Conservation (phyloP, 805 yeast genomes). For the Candida ascalaphidarum region DNA sequence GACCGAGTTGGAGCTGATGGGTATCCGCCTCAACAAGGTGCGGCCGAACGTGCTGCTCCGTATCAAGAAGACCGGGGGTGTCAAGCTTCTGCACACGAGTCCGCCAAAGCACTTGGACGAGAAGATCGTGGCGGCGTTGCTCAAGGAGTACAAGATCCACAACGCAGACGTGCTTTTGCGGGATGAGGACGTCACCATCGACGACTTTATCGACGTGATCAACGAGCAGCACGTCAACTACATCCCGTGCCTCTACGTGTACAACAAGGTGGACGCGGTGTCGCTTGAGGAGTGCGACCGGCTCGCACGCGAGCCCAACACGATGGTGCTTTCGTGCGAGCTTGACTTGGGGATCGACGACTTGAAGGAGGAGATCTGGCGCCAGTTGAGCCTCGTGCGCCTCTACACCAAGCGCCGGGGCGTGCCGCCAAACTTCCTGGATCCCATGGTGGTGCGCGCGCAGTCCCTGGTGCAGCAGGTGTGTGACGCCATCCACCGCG, state of each 20-base stretch:
- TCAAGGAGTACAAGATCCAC: slow-evolving; percentile 83
- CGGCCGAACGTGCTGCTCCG: slow-evolving; percentile 73
- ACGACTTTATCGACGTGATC: slow-evolving; percentile 83
- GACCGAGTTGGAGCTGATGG: slow-evolving; percentile 84
- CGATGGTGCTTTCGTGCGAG: slow-evolving; percentile 91
- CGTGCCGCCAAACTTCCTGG: slow-evolving; percentile 66
- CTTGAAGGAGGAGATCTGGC: slow-evolving; percentile 90
- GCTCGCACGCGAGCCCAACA: slow-evolving; percentile 85
- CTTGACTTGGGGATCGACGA: slow-evolving; percentile 80
- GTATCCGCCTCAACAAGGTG: slow-evolving; percentile 76
- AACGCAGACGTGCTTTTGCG: slow-evolving; percentile 89
- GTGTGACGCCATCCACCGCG: slow-evolving; percentile 88
- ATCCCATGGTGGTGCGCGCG: slow-evolving; percentile 85
- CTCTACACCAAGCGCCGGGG: slow-evolving; percentile 88
- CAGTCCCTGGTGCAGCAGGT: slow-evolving; percentile 76
- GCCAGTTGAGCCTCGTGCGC: slow-evolving; percentile 69
- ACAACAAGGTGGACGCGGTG: slow-evolving; percentile 93
- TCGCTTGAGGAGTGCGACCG: slow-evolving; percentile 91
- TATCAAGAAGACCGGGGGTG: slow-evolving; percentile 84
- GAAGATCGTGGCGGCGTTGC: slow-evolving; percentile 63
- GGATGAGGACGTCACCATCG: slow-evolving; percentile 84
- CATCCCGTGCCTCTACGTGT: slow-evolving; percentile 86
- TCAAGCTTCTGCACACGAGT: slow-evolving; percentile 69
- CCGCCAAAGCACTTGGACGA: slow-evolving; percentile 82
- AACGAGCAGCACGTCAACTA: slow-evolving; percentile 84